phyloP scores from a whole-genome alignment of 768 basidiomycete species.

The Coprinellus aureogranulatus region DNA sequence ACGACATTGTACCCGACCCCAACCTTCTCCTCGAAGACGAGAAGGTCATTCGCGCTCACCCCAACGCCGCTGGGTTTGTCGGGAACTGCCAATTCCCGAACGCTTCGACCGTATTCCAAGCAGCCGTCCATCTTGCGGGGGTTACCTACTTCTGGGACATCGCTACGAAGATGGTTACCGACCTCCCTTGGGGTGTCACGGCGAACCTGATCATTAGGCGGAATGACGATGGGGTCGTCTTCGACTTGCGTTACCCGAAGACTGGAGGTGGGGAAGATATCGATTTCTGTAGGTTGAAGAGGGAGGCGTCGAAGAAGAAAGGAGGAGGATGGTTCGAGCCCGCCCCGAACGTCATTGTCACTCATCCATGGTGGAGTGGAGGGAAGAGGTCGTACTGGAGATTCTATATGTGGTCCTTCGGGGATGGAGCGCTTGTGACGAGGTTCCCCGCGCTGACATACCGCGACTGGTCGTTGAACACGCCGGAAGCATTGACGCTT shows the following conservation, averaged over 20 bases:
- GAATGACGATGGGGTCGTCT: slow-evolving; percentile 44
- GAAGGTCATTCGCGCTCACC: slow-evolving; percentile 43
- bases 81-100: slow-evolving; percentile 50
- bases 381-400: slow-evolving; percentile 47
- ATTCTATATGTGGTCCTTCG: slow-evolving; percentile 59
- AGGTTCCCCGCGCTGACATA: slow-evolving; percentile 49
- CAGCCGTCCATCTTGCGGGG: slow-evolving; percentile 54
- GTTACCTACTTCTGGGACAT: slow-evolving; percentile 66
- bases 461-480: slow-evolving; percentile 45
- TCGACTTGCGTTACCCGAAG: slow-evolving; percentile 51
- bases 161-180: slow-evolving; percentile 42
- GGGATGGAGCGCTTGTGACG: slow-evolving; percentile 51
- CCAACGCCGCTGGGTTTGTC: slow-evolving; percentile 52
- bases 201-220: slow-evolving; percentile 56
- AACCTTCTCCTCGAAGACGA: slow-evolving; percentile 48
- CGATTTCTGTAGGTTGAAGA: slow-evolving; percentile 52
- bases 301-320: slow-evolving; percentile 31
- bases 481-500: slow-evolving; percentile 42
- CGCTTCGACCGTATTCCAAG: slow-evolving; percentile 47
- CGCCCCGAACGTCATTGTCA: slow-evolving; percentile 48
- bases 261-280: slow-evolving; percentile 67
- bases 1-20: slow-evolving; percentile 45
- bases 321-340: slow-evolving; percentile 43
- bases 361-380: slow-evolving; percentile 57
- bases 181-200: slow-evolving; percentile 64